Conservation (phyloP, 768 basidiomycete genomes). For the Podaxis sp. region DNA sequence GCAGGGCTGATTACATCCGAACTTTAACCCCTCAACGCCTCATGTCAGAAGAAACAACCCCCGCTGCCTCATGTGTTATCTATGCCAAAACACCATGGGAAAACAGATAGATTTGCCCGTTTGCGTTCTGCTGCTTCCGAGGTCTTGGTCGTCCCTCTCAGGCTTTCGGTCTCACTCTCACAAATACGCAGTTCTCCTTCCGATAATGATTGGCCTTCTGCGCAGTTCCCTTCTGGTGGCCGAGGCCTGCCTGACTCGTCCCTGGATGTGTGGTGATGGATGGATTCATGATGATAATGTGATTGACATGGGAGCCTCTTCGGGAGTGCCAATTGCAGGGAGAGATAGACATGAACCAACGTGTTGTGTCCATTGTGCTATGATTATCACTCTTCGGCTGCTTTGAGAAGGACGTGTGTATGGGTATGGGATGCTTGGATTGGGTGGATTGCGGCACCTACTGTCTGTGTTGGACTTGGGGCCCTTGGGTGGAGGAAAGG, state of each 20-base stretch:
- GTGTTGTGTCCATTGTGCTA: neutral
- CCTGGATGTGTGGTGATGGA: neutral
- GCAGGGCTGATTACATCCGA: neutral
- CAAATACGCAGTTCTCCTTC: neutral
- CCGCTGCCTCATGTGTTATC: conserved; percentile 11
- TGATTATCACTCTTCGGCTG: neutral
- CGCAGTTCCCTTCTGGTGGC: neutral
- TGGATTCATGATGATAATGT: neutral
- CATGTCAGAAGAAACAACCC: conserved; percentile 5
- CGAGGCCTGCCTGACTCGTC: neutral
- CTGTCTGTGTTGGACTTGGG: neutral
- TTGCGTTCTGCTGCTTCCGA: neutral
- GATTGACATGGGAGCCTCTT: conserved; percentile 5
- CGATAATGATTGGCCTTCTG: neutral
- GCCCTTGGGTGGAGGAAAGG: neutral
- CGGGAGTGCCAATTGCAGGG: neutral
- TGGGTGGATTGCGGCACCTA: neutral
- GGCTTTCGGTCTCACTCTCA: neutral
- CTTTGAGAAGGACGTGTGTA: neutral
- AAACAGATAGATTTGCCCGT: neutral
- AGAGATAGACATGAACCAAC: neutral
- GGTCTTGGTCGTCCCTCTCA: neutral
- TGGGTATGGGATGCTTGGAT: neutral
- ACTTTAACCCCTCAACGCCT: conserved; percentile 1
- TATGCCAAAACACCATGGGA: conserved; percentile 3